Evolutionary conservation across 805 yeast genomes (phyloP).

Genomic region (Wickerhamomyces subpelliculosus): DNA sequence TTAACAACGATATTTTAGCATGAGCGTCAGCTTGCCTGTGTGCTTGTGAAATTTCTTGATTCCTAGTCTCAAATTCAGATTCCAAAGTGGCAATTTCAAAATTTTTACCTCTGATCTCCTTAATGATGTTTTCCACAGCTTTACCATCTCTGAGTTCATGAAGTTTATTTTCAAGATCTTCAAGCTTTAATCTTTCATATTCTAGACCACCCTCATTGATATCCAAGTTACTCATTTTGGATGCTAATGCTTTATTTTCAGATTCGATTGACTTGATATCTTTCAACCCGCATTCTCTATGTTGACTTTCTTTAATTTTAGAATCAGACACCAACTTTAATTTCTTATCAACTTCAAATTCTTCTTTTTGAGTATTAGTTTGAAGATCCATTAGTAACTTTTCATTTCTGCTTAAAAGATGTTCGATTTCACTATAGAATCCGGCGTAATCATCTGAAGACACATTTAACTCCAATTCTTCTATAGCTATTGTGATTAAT

Average conservation of each 20-base stretch:
- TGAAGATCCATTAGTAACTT: constrained; percentile 6
- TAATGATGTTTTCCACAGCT: constrained; percentile 23
- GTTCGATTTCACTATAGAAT: constrained; percentile 1
- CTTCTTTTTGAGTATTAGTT: constrained; percentile 6
- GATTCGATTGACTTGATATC: constrained; percentile 32
- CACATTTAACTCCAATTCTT: background rate
- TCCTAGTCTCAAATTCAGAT: constrained; percentile 43
- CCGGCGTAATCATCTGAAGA: constrained; percentile 1
- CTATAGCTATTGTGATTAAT: constrained; percentile 3
- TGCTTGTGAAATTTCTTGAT: constrained; percentile 40
- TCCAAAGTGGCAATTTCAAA: constrained; percentile 30
- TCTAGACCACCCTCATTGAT: constrained; percentile 42
- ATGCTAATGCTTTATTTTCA: constrained; percentile 31
- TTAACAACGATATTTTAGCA: constrained; percentile 43
- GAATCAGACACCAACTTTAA: constrained; percentile 21
- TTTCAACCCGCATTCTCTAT: constrained; percentile 29
- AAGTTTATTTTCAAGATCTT: constrained; percentile 30
- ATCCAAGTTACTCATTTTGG: constrained; percentile 30
- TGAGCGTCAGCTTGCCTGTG: constrained; percentile 53
- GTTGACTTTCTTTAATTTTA: constrained; percentile 36
- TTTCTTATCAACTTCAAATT: constrained; percentile 13
- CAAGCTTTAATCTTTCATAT: constrained; percentile 36
- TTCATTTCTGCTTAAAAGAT: constrained; percentile 2
- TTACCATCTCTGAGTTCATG: constrained; percentile 22
- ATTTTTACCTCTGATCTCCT: constrained; percentile 32